phyloP scores from a whole-genome alignment of 1,284 basidiomycete genomes.

The Mycena sp. region DNA sequence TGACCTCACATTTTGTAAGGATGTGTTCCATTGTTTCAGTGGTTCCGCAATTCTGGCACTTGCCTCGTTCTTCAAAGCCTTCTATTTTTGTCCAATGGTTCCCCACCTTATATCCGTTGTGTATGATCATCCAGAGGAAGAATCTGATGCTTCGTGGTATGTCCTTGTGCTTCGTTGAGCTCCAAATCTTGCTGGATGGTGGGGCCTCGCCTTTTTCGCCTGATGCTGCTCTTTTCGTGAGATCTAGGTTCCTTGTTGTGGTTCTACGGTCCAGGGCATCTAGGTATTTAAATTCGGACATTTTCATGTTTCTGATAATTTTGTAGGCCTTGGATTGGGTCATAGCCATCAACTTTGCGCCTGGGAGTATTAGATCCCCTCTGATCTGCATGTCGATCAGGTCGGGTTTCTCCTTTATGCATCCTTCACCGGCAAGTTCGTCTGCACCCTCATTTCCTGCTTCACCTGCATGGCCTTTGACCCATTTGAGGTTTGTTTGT shows the following conservation, averaged over 20 bases:
- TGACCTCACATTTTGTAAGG: not conserved
- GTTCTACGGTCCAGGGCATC: not conserved
- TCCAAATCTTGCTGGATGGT: not conserved
- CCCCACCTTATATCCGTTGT: constrained; percentile 7
- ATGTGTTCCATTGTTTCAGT: constrained; percentile 11
- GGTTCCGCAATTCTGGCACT: not conserved
- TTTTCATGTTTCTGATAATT: constrained; percentile 16
- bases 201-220: too few relatives aligned
- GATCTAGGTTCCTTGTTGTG: not conserved
- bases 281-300: not conserved
- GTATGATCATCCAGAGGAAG: constrained; percentile 19
- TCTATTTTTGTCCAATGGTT: not conserved
- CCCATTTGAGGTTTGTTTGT: not conserved
- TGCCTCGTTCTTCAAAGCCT: not conserved
- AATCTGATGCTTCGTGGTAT: not conserved
- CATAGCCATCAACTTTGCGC: constrained; percentile 32
- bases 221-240: too few relatives aligned
- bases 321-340: constrained; percentile 25
- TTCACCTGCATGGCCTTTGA: constrained; percentile 16
- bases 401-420: constrained; percentile 2
- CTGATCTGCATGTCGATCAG: not conserved
- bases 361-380: constrained; percentile 16
- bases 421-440: constrained; percentile 8
- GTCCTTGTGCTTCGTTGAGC: not conserved
- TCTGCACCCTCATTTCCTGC: constrained; percentile 15